Evolutionary conservation across 441 rosid species (phyloP).

Genomic region (Eutrema salsugineum): DNA sequence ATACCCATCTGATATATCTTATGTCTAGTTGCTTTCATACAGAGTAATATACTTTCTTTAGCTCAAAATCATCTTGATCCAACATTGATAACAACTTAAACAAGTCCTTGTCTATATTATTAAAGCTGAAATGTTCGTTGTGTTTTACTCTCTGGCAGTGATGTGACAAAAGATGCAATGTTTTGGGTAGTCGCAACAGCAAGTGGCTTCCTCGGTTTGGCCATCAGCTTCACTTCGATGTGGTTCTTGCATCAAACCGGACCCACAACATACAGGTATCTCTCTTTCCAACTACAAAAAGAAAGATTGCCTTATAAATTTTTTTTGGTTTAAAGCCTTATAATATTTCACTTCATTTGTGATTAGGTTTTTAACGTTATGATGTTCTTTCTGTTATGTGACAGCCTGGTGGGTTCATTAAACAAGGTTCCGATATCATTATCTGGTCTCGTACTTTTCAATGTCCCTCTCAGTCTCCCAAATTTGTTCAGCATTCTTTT

Average conservation of each 20-base stretch:
- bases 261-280: slow-evolving; percentile 87
- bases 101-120: slow-evolving; percentile 1
- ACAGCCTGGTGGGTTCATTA: slow-evolving; percentile 89
- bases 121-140: neutral
- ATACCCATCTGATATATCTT: neutral
- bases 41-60: neutral
- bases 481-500: slow-evolving; percentile 80
- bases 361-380: neutral
- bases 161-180: slow-evolving; percentile 59
- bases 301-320: neutral
- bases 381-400: neutral
- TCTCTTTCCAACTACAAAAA: neutral
- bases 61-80: neutral
- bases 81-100: neutral
- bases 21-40: neutral
- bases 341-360: neutral
- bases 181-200: slow-evolving; percentile 87
- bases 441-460: slow-evolving; percentile 74
- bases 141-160: slow-evolving; percentile 41
- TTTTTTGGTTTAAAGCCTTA: too few relatives aligned
- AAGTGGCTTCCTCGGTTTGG: slow-evolving; percentile 87
- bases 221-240: slow-evolving; percentile 94
- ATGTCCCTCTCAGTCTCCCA: slow-evolving; percentile 69
- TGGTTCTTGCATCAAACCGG: slow-evolving; percentile 97
- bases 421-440: slow-evolving; percentile 92